Evolutionary conservation across 1,139 yeast species (phyloP).

Genomic region (Scheffersomyces titani): DNA sequence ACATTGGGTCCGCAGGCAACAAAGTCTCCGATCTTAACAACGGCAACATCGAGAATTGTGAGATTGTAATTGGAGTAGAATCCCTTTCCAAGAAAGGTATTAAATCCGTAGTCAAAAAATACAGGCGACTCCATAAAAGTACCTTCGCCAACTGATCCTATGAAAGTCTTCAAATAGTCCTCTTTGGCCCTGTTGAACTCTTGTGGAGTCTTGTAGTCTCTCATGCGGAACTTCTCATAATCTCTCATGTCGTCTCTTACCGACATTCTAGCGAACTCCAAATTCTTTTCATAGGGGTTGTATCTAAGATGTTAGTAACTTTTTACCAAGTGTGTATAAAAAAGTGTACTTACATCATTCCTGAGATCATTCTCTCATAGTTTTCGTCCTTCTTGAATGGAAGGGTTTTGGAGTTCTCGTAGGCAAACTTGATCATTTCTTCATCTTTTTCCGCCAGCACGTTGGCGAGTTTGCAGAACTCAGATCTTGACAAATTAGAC

Average conservation of each 20-base stretch:
- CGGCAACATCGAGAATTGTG: neutral
- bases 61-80: neutral
- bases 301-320: neutral
- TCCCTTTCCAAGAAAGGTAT: neutral
- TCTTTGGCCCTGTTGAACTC: neutral
- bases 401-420: neutral
- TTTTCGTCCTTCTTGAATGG: neutral
- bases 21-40: neutral
- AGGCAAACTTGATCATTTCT: neutral
- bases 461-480: neutral
- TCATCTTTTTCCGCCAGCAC: neutral
- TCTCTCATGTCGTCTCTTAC: neutral
- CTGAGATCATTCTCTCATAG: neutral
- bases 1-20: neutral
- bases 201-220: conserved; percentile 1
- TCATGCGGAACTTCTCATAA: neutral
- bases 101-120: neutral
- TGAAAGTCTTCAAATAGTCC: neutral
- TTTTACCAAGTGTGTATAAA: too few species aligned
- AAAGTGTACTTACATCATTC: neutral
- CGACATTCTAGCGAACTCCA: neutral
- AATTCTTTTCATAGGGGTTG: neutral
- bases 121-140: neutral
- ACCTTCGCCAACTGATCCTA: neutral
- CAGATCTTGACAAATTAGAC: neutral